Base-by-base conservation (phyloP, 2,329 filamentous ascomycete genomes). In the Penicillium capsulatum region DNA sequence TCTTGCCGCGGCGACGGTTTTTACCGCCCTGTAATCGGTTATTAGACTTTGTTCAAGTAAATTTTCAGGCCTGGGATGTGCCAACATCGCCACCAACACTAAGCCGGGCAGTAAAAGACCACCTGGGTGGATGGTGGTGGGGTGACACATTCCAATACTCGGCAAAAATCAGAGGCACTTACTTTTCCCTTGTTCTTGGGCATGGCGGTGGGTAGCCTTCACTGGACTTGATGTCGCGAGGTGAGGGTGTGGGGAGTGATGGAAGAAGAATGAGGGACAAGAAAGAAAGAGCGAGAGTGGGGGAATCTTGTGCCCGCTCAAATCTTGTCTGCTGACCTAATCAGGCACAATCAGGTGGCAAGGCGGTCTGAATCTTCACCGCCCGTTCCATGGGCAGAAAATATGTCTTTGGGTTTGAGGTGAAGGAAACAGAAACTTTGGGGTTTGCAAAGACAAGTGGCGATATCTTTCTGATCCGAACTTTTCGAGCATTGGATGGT, bases 181-280 rank as follows among this genome's bases (percentile, higher is more conserved):
- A 94, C 89, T 76, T 95, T 96, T 90, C 90, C 90, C 83, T 96
- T 96, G 71, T 96, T 96, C 87, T 96, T 96, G 64, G 90, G 90
- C 90, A 96, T 96, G 48, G 71, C 82, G 70, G 58, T 51, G 47
- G 47, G 40, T 48, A 54, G 59, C 44, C 48, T 55, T 54, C 54
- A 49, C 45, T 56, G 46, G 45, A 50, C 44, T 54, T 15, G 39
- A 38, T 49, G 44, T 51, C 35, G 40, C 45, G 44, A 34, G 34
- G 36, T 40, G 42, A 42, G 31, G 37, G 38, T 45, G 13, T 34
- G 38, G 40, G 42, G 47, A 41, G 42, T 42, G 28, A 34, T 48
- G 45, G n/a, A 42, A 51, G 42, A 44, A 51, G 34, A 43, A 43
- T 20, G 31, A 38, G 33, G 28, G 29, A 28, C 19, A 36, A 19